Conservation (phyloP, 352 stramenopile species). For the Blastocystis sp. region DNA sequence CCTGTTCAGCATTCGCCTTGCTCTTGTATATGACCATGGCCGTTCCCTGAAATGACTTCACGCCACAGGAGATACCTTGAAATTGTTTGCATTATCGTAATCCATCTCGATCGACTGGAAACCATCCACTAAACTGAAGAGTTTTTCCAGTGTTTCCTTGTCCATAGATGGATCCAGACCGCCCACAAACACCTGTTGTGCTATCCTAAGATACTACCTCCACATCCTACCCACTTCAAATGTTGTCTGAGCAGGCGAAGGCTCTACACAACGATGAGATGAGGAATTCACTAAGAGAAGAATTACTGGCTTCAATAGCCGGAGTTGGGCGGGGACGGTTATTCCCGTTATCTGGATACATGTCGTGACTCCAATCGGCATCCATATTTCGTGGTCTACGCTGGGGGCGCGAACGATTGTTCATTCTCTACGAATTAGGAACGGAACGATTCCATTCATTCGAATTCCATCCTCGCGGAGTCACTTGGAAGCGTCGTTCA, state of each 20-base stretch:
- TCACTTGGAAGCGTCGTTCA: too few species aligned
- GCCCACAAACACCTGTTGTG: conserved; percentile 32
- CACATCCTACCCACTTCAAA: conserved; percentile 16
- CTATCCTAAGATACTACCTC: not conserved
- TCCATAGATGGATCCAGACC: conserved; percentile 34
- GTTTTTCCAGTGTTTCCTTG: conserved; percentile 11
- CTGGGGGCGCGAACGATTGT: not conserved
- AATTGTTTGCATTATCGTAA: not conserved
- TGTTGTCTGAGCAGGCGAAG: not conserved
- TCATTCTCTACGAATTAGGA: too few species aligned
- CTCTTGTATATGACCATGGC: not conserved
- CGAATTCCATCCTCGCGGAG: too few species aligned
- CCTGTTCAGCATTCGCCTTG: not conserved
- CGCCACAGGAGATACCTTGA: not conserved
- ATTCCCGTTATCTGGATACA: not conserved
- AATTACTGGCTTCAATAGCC: not conserved
- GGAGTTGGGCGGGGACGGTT: not conserved
- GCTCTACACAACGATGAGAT: not conserved
- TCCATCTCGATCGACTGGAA: conserved; percentile 20
- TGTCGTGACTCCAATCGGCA: not conserved
- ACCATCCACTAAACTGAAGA: not conserved
- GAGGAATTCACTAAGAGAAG: not conserved
- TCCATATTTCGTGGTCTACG: not conserved
- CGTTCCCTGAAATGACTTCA: conserved; percentile 1
- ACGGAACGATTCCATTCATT: too few species aligned